phyloP scores from a whole-genome alignment of 2,329 filamentous ascomycete genomes.

The Arthrobotrys pseudoclavata region DNA sequence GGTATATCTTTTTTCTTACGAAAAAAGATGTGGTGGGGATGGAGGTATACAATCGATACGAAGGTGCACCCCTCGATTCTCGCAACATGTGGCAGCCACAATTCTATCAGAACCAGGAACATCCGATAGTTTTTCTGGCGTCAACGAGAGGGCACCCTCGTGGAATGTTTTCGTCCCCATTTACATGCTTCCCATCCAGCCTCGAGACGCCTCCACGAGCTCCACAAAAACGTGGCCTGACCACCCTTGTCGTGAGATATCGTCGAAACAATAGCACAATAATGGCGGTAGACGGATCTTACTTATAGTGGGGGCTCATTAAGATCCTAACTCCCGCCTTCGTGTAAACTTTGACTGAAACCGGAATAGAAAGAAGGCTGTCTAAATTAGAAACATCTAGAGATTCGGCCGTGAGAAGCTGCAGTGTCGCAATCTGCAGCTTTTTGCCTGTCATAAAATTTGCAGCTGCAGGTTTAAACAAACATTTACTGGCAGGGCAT shows the following conservation, averaged over 20 bases:
- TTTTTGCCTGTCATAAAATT: slow-evolving; percentile 5
- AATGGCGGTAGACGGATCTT: slow-evolving; percentile 31
- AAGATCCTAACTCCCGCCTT: slow-evolving; percentile 21
- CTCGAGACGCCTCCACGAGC: slow-evolving; percentile 20
- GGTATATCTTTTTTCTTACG: slow-evolving; percentile 25
- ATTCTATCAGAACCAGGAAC: slow-evolving; percentile 18
- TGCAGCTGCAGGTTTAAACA: slow-evolving; percentile 15
- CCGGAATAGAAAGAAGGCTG: neutral
- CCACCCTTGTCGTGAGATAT: slow-evolving; percentile 13
- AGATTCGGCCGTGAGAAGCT: slow-evolving; percentile 13
- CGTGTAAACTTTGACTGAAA: slow-evolving; percentile 34
- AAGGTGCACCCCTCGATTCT: slow-evolving; percentile 27
- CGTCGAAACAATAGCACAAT: slow-evolving; percentile 33
- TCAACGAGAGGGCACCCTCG: slow-evolving; percentile 12
- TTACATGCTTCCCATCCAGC: slow-evolving; percentile 19
- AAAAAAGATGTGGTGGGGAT: slow-evolving; percentile 23
- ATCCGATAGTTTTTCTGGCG: slow-evolving; percentile 15
- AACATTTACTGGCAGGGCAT: slow-evolving; percentile 19
- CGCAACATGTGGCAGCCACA: slow-evolving; percentile 51
- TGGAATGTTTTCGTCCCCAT: slow-evolving; percentile 27
- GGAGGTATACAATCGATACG: slow-evolving; percentile 36
- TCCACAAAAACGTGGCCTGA: slow-evolving; percentile 32
- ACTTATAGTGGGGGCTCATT: slow-evolving; percentile 30
- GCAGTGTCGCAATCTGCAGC: slow-evolving; percentile 13
- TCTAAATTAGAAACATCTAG: slow-evolving; percentile 42